These are phyloP conservation scores for Malus hybrid DNA, from an alignment of 331 rosid genomes.

Conservation along the genomic window DNA sequence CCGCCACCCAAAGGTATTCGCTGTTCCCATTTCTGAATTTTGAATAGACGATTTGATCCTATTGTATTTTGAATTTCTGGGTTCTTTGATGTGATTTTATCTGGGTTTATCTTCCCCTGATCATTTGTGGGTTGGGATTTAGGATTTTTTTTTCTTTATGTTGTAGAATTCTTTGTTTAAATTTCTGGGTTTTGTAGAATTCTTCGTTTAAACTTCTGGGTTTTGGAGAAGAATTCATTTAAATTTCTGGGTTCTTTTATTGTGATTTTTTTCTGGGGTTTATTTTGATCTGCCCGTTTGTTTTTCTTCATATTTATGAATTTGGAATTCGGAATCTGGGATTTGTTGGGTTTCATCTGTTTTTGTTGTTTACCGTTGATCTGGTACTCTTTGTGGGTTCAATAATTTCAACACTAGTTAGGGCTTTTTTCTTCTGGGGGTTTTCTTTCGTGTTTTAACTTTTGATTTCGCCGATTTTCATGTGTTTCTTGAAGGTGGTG, in stretches of 20 bases:
- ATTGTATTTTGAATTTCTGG: not conserved
- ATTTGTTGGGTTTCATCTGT: not conserved
- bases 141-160: no score
- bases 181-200: no score
- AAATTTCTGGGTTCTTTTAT: no score
- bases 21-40: not conserved
- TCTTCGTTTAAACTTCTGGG: no score
- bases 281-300: not conserved
- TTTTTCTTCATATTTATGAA: not conserved
- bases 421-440: not conserved
- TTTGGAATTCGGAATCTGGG: not conserved
- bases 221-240: no score
- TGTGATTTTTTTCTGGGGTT: no score
- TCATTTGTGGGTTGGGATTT: not conserved
- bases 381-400: no score
- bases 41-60: not conserved
- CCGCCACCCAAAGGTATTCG: slow-evolving; percentile 50
- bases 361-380: not conserved
- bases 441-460: no score
- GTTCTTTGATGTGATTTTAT: not conserved
- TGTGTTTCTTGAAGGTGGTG: not conserved
- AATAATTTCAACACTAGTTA: not conserved
- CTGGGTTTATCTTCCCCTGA: not conserved
- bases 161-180: no score
- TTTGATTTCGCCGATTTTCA: no score